Conservation (phyloP, 495 filamentous ascomycete species). For the Penicillium canescens region DNA sequence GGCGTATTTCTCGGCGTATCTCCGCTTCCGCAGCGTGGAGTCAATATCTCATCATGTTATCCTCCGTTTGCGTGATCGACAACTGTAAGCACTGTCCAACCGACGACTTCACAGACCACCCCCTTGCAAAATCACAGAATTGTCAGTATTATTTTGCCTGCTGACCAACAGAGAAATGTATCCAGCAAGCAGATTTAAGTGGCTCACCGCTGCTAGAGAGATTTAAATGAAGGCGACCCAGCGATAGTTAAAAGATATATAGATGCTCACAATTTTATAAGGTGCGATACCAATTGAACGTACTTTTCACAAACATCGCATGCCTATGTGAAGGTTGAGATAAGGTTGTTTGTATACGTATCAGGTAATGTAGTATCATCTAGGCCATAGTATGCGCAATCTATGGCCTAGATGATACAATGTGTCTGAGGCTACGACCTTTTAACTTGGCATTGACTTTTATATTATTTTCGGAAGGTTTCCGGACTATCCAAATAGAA, state of each 20-base stretch:
- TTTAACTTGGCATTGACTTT: background rate
- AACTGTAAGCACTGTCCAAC: background rate
- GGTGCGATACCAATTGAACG: no score
- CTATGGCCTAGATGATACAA: constrained; percentile 9
- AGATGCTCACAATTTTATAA: no score
- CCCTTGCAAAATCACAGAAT: background rate
- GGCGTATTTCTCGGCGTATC: constrained; percentile 4
- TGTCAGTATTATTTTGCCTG: no score
- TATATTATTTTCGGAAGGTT: constrained; percentile 1
- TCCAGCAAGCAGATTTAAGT: no score
- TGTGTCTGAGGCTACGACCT: background rate
- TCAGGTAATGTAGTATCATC: background rate
- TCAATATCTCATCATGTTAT: constrained; percentile 22
- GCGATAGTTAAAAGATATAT: no score
- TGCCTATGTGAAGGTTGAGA: background rate
- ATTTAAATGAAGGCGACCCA: no score
- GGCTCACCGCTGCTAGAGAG: no score
- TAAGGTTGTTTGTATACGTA: background rate
- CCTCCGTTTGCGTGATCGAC: constrained; percentile 23
- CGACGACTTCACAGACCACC: constrained; percentile 13
- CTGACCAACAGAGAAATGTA: no score
- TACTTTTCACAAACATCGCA: no score
- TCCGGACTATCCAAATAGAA: background rate
- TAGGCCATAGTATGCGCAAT: constrained; percentile 2
- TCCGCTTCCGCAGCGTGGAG: background rate